These are phyloP conservation scores for Lasiodiplodia hormozganensis DNA, from an alignment of 2,329 filamentous ascomycete genomes.

Conservation along the genomic window DNA sequence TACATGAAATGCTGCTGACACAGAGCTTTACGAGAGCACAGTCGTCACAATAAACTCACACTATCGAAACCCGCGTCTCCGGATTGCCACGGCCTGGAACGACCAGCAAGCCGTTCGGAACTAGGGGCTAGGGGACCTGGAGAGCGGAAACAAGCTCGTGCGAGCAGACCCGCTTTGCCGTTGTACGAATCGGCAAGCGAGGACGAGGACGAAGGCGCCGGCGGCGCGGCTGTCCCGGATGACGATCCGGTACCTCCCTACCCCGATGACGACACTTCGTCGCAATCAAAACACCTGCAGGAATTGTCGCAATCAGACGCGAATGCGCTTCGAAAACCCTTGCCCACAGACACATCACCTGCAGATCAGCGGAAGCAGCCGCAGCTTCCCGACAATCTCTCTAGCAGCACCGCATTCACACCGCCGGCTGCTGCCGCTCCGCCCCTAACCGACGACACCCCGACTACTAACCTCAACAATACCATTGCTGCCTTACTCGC, in stretches of 20 bases:
- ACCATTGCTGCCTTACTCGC: conserved; percentile 33
- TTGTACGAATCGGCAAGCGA: conserved; percentile 27
- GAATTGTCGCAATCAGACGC: conserved; percentile 20
- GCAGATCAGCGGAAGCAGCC: conserved; percentile 15
- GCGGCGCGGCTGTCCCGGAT: conserved; percentile 4
- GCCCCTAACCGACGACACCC: neutral
- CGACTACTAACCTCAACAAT: conserved; percentile 27
- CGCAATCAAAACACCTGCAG: conserved; percentile 14
- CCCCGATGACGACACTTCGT: neutral
- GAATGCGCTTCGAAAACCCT: conserved; percentile 12
- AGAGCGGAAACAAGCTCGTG: neutral
- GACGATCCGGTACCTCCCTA: conserved; percentile 12
- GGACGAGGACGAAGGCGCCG: neutral
- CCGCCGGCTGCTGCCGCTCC: conserved; percentile 4
- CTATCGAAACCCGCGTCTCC: conserved; percentile 15
- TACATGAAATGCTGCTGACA: conserved; percentile 7
- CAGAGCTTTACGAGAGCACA: neutral
- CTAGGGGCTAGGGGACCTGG: neutral
- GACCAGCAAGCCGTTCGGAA: neutral
- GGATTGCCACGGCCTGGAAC: neutral
- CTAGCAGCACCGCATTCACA: neutral
- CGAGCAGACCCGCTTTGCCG: conserved; percentile 4
- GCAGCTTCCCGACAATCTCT: neutral
- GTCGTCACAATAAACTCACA: conserved; percentile 21
- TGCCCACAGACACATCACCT: conserved; percentile 1